These are phyloP conservation scores for Aspergillus eucalypticola DNA, from an alignment of 2,329 filamentous ascomycete species.

Conservation along the genomic window DNA sequence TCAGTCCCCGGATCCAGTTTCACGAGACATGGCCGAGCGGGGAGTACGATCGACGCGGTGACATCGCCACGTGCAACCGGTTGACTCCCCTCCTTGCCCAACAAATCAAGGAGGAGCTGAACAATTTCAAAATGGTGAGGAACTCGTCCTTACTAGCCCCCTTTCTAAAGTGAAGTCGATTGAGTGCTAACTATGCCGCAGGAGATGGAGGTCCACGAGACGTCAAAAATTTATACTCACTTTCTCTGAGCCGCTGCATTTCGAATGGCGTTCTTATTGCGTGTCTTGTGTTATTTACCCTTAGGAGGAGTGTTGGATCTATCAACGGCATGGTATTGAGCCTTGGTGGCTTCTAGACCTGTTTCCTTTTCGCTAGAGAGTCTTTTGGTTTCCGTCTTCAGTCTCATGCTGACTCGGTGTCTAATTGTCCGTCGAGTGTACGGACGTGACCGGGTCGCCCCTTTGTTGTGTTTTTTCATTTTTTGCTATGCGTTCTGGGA, in stretches of 20 bases:
- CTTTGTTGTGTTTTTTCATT: slow-evolving; percentile 11
- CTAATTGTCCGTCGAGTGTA: neutral
- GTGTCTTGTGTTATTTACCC: slow-evolving; percentile 19
- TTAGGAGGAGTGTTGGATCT: slow-evolving; percentile 25
- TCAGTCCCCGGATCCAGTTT: slow-evolving; percentile 91
- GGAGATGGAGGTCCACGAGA: slow-evolving; percentile 99
- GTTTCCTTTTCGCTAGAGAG: slow-evolving; percentile 22
- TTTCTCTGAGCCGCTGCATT: slow-evolving; percentile 74
- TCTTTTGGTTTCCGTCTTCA: slow-evolving; percentile 19
- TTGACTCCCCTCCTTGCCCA: slow-evolving; percentile 95
- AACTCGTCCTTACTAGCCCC: neutral
- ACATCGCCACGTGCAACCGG: slow-evolving; percentile 96
- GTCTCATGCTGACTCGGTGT: neutral
- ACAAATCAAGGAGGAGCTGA: slow-evolving; percentile 99
- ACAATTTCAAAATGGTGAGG: slow-evolving; percentile 97
- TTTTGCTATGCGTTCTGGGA: slow-evolving; percentile 20
- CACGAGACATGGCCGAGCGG: slow-evolving; percentile 94
- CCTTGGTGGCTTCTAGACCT: slow-evolving; percentile 28
- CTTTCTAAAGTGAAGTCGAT: neutral
- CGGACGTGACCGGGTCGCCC: slow-evolving; percentile 12
- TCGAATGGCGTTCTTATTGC: slow-evolving; percentile 30
- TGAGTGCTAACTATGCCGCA: slow-evolving; percentile 47
- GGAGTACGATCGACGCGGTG: slow-evolving; percentile 93
- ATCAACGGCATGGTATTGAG: slow-evolving; percentile 22
- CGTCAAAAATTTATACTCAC: slow-evolving; percentile 98